Base-by-base conservation (phyloP, 2,329 filamentous ascomycete genomes). In the Colletotrichum sp. region DNA sequence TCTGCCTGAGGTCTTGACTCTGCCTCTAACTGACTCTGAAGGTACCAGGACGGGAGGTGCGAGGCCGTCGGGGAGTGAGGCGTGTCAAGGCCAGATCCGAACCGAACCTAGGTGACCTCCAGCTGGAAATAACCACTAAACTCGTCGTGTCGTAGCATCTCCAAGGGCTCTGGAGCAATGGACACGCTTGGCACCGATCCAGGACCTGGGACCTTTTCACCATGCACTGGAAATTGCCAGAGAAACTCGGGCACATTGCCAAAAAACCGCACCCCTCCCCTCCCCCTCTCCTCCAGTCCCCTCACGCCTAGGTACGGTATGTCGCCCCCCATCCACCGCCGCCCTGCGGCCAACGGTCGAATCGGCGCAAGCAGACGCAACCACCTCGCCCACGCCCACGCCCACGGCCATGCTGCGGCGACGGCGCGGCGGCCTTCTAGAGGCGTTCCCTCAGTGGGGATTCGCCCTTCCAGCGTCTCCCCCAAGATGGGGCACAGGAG, bases 391-490 rank as follows among this genome's bases (percentile, higher is more conserved):
- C 57, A 61, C 57, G 25, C 8, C 52, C 22, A 57, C 52, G n/a
- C 52, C n/a, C 52, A 57, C 25, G 25, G 52, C 52, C 25, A 27
- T 32, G 36, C 32, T 61, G 29, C 66, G 16, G 19, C 52, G 66
- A 55, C 49, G 30, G 66, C 52, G 67, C 57, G 55, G 13, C 32
- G 61, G 32, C 57, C 55, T 70, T 63, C 68, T 63, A 70, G 68
- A 71, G 70, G 32, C 36, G 30, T 73, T 73, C 70, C 64, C 73
- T 70, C 64, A 66, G 63, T 75, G 69, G 69, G 39, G 72, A 7
- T 13, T 66, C 39, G 22, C 19, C 36, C 34, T 62, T 62, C 39
- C 39, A 19, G 32, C 55, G 68, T 29, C 29, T 29, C 29, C 19
- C 29, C 27, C 59, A 34, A 36, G n/a, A 36, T 36, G 55, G 55